Evolutionary conservation across 805 yeast genomes (phyloP), one percentile per base, ranked within the genome.

Genomic region (Cyberlindnera mycetangii): DNA sequence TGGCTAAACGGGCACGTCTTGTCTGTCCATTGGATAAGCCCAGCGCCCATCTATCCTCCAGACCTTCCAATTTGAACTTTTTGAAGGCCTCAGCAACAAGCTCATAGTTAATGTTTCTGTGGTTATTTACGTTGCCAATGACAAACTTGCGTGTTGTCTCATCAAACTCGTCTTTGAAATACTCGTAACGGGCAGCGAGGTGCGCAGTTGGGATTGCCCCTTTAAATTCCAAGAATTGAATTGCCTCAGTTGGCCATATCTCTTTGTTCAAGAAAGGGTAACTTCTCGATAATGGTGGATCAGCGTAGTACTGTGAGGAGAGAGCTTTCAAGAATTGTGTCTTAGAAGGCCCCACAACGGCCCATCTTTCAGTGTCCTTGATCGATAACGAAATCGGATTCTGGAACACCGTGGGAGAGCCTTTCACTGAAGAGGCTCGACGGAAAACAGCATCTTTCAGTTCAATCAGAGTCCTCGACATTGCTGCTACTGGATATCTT

Each of bases 21-120:
- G 86, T 81, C 64, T 93, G 99, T 0, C 99, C 99, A 62, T 93
- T 93, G 62, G 96, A 86, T 35, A 93, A 68, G 0, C 92, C 86
- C 61, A 88, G 87, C 27, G 86, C 78, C 89, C 95, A 92, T 47
- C 88, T 76, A 44, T 79, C 72, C 42, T 78, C 70, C 38, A 89
- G 62, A 0, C 76, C 81, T 6, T 61, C 64, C 47, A 92, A 67
- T 39, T 76, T 70, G 44, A 93, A 72, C 22, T 67, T 64, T 4
- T 68, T 61, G 9, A 85, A 55, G 17, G 85, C 66, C 1, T 59
- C 52, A 1, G 68, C 62, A 9, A 81, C 69, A 27, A 70, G 61
- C 0, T 54, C 57, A 25, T 58, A 50, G 44, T 76, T 68, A 4
- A 68, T 60, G 9, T 37, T 38, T 53, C 37, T 54, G 39, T 45